Evolutionary conservation across 192 early-diverging fungal genomes (phyloP).

Genomic region (Radiomyces spectabilis): DNA sequence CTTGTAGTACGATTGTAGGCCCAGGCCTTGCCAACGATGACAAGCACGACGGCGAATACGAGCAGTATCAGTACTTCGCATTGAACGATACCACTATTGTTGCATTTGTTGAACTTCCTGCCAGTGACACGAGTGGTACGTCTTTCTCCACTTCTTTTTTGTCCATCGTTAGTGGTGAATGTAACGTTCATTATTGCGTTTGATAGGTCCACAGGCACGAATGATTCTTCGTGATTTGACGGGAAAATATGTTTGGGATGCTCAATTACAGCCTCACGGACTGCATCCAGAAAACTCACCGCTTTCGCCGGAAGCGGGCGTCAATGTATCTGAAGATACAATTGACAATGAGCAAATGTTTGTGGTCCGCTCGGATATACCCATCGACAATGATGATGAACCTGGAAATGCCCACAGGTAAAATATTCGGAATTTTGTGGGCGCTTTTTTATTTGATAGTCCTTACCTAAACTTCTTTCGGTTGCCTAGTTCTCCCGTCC

Average conservation of each 20-base stretch:
- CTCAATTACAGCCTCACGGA: slow-evolving; percentile 30
- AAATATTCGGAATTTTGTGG: too few relatives aligned
- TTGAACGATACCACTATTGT: slow-evolving; percentile 66
- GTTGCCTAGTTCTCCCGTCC: too few relatives aligned
- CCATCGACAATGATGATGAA: not conserved
- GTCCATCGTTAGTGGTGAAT: not conserved
- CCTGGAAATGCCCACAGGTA: too few relatives aligned
- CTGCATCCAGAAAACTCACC: not conserved
- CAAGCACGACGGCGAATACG: slow-evolving; percentile 26
- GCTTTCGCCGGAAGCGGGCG: not conserved
- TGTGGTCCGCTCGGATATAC: not conserved
- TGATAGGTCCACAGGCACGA: slow-evolving; percentile 39
- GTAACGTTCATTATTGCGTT: not conserved
- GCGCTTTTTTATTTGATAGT: too few relatives aligned
- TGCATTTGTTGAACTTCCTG: slow-evolving; percentile 59
- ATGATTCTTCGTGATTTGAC: slow-evolving; percentile 69
- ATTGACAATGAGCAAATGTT: slow-evolving; percentile 2
- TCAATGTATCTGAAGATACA: not conserved
- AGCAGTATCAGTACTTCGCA: slow-evolving; percentile 62
- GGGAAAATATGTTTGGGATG: slow-evolving; percentile 80
- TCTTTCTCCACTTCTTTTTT: not conserved
- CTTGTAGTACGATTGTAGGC: slow-evolving; percentile 36
- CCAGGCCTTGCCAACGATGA: slow-evolving; percentile 28
- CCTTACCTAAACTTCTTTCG: too few relatives aligned
- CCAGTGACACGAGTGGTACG: slow-evolving; percentile 31